A percentile compares a stretch with the other conserved stretches of the same genome.
phyloP scores from a whole-genome alignment of 2,329 filamentous ascomycete species.

The Fusarium sambucinum region DNA sequence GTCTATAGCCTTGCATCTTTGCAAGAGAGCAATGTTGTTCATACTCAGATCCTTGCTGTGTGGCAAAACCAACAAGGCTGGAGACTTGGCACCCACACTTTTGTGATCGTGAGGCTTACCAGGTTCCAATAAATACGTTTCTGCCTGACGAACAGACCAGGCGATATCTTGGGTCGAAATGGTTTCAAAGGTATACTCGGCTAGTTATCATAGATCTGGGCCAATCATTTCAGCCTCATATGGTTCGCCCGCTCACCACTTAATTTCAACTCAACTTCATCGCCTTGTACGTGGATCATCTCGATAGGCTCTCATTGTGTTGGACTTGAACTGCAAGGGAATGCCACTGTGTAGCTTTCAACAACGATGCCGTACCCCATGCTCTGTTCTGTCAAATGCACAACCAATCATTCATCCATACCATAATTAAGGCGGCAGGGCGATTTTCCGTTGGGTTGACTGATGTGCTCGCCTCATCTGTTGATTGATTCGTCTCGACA shows the following conservation, averaged over 20 bases:
- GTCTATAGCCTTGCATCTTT: background rate
- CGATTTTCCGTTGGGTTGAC: constrained; percentile 5
- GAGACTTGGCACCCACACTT: background rate
- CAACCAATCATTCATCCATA: constrained; percentile 19
- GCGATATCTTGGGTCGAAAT: constrained; percentile 20
- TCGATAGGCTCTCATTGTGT: background rate
- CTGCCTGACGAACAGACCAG: constrained; percentile 30
- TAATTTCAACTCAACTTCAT: constrained; percentile 14
- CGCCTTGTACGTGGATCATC: constrained; percentile 23
- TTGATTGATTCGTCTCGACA: background rate
- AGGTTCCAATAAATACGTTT: constrained; percentile 11
- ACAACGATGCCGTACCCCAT: constrained; percentile 5
- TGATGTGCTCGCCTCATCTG: background rate
- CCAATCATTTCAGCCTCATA: constrained; percentile 37
- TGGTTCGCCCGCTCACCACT: constrained; percentile 33
- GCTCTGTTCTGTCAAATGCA: background rate
- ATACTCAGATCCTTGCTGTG: background rate
- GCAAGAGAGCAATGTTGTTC: background rate
- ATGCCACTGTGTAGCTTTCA: background rate
- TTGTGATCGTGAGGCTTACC: background rate
- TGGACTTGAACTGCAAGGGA: background rate
- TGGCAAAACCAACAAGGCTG: constrained; percentile 1
- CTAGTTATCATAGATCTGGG: constrained; percentile 10
- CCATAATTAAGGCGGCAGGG: background rate
- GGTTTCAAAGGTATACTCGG: constrained; percentile 10